Conservation (phyloP, 441 rosid genomes). For the Dalechampia spathulata region DNA sequence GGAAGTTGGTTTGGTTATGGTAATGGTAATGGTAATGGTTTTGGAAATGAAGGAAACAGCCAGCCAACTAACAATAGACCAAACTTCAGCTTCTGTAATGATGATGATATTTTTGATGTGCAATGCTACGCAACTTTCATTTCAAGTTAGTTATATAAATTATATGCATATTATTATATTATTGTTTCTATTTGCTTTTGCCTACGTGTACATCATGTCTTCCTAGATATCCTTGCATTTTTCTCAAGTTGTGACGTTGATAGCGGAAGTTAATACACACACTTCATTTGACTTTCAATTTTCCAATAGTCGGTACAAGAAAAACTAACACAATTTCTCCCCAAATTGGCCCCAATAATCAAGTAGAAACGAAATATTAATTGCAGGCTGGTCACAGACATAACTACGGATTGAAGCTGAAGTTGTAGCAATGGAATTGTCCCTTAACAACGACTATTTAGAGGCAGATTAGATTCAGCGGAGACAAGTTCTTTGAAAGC, state of each 20-base stretch:
- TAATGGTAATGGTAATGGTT: too few relatives aligned
- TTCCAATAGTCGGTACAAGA: too few relatives aligned
- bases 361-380: too few relatives aligned
- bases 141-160: slow-evolving; percentile 1
- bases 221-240: background rate
- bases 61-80: slow-evolving; percentile 1
- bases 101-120: slow-evolving; percentile 2
- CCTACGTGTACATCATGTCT: background rate
- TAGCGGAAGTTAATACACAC: background rate
- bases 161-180: background rate
- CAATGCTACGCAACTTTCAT: slow-evolving; percentile 9
- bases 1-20: background rate
- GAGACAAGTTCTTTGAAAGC: too few relatives aligned
- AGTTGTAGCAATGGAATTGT: too few relatives aligned
- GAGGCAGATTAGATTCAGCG: too few relatives aligned
- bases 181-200: background rate
- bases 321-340: too few relatives aligned
- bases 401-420: too few relatives aligned
- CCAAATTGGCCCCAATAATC: too few relatives aligned
- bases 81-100: slow-evolving; percentile 8
- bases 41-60: background rate
- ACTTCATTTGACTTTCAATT: too few relatives aligned
- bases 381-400: too few relatives aligned
- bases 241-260: background rate
- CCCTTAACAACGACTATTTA: too few relatives aligned